Base-by-base conservation (phyloP, 148 eudicot species). In the Nepenthes gracilis region DNA sequence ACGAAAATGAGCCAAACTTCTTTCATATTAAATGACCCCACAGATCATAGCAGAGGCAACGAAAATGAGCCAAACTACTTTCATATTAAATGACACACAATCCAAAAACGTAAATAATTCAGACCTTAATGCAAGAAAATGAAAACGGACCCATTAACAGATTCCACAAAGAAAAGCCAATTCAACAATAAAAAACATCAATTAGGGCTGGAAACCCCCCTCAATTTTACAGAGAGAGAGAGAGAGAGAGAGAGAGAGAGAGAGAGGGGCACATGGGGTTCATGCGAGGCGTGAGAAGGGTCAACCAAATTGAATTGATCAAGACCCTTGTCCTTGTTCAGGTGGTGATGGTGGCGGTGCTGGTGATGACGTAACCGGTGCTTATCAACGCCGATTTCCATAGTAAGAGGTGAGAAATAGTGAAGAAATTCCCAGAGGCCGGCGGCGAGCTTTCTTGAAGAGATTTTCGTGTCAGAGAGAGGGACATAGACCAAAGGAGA, bases 381-480 rank as follows among this genome's bases (percentile, higher is more conserved):
- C 54, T 72, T 72, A 68, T 64, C 65, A 51, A 58, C 69, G 55
- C 80, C 71, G 36, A 59, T 51, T 11, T 77, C 55, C 77, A 77
- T 77, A 40, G 8, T 60, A 9, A 4, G 40, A 59, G 55, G 43
- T 36, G 60, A 62, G 64, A 61, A 65, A 15, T 61, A 65, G 12
- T 59, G 40, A 1, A 68, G 15, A 63, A 78, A 78, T 50, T 78
- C 73, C 81, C 81, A 78, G 36, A 74, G 23, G 45, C 61, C 65
- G 55, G 61, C 59, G 47, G 51, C 81, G 64, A 73, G 62, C 33
- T 61, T 77, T 33, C 75, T 73, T 63, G 72, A 77, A 12, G 74
- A 70, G 36, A 65, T 9, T 50, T 62, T 53, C 49, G 60, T 10
- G 49, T 33, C 37, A 33, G 63, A 40, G 40, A 61, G 32, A 67